These are phyloP conservation scores for Ophiostoma quercus DNA, from an alignment of 2,329 filamentous ascomycete species.

Conservation along the genomic window DNA sequence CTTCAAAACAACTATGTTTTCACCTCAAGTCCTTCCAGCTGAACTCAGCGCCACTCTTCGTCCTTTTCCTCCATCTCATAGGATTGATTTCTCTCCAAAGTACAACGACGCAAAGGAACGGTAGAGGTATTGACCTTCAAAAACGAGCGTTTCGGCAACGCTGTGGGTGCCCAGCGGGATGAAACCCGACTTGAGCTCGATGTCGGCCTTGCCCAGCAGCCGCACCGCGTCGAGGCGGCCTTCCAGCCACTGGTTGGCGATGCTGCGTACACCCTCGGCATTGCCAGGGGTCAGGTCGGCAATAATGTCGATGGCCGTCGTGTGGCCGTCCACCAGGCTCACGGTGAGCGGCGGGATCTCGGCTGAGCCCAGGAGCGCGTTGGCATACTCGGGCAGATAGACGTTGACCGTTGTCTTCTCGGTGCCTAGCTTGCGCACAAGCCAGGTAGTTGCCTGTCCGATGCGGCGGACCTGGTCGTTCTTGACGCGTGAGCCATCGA, in stretches of 20 bases:
- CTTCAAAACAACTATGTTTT: conserved; percentile 11
- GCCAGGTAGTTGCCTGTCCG: conserved; percentile 72
- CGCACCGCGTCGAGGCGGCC: conserved; percentile 67
- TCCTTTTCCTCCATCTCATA: conserved; percentile 30
- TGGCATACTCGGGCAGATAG: conserved; percentile 75
- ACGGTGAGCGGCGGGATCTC: conserved; percentile 69
- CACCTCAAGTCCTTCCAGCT: background rate
- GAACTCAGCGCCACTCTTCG: conserved; percentile 2
- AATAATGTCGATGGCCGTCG: conserved; percentile 72
- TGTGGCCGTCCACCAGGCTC: conserved; percentile 70
- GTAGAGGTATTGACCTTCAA: conserved; percentile 77
- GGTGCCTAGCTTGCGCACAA: conserved; percentile 70
- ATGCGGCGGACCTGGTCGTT: conserved; percentile 67
- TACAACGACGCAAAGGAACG: conserved; percentile 56
- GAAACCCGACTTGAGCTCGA: conserved; percentile 73
- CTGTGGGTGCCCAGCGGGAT: conserved; percentile 72
- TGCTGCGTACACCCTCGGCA: conserved; percentile 66
- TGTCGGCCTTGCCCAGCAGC: conserved; percentile 65
- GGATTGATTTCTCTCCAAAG: conserved; percentile 53
- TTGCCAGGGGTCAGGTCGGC: conserved; percentile 71
- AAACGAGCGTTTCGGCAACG: conserved; percentile 66
- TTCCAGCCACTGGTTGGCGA: conserved; percentile 85
- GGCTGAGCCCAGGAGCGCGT: conserved; percentile 72
- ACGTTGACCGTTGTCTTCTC: conserved; percentile 68
- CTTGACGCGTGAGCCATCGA: conserved; percentile 72